Evolutionary conservation across 129 eudicot genomes (phyloP), one percentile per base, ranked within the genome.

Genomic region (Glebionis coronaria): DNA sequence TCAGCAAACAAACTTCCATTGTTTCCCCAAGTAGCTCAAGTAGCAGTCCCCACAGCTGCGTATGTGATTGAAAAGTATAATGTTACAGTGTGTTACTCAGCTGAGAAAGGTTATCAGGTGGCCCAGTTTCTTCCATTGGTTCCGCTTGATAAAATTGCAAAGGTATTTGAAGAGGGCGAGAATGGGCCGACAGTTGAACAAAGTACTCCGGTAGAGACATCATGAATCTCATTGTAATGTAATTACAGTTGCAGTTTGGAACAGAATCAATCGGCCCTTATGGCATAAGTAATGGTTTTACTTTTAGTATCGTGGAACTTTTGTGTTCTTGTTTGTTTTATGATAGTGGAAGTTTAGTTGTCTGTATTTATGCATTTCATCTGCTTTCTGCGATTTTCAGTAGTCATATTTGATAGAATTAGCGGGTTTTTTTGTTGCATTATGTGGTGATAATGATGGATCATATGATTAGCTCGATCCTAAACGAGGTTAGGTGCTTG

Each of bases 1-100:
- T 61, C 78, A 10, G 42, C 86, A 20, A 84, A 88, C 42, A 82
- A 72, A 67, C 80, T 92, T 3, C 96, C 96, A 0, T 6, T 88
- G 49, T 80, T 92, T 69, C 90, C 91, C 16, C 87, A 81, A 40
- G 80, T 82, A 35, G 90, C 96, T 63, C 84, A 82, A 19, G 66
- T 82, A 0, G 72, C 77, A 45, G 91, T 84, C 3, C 91, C 98
- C 2, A 84, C 94, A 3, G 88, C 85, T 5, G 86, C 85, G 0
- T 79, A 75, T 47, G 61, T 81, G 82, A 64, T 86, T n/a, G 96
- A 86, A 68, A 92, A 82, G 78, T 88, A 92, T 67, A 92, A 88
- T 27, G 67, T 73, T 12, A 25, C 46, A 0, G 87, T 92, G 38
- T 51, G 64, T 11, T 70, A 19, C 23, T 40, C 84, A 21, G 85